Evolutionary conservation across 352 stramenopile species (phyloP), one percentile per base, ranked within the genome.

Genomic region (Pythium brassicae): DNA sequence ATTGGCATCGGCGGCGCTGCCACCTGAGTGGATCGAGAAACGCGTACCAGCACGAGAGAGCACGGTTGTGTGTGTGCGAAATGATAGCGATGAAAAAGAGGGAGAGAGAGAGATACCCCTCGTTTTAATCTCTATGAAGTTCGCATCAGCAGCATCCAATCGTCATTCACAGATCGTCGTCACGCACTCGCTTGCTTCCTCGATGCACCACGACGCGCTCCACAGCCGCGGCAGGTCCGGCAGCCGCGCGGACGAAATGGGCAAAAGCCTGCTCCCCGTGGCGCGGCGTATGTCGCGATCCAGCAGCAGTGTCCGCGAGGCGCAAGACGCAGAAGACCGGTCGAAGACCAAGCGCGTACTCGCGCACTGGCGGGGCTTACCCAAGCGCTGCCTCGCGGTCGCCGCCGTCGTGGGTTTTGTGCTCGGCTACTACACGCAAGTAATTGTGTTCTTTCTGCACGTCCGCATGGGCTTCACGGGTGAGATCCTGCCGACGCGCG

Each of bases 401-500:
- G 55, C 66, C 12, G 49, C 73, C 20, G 42, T 65, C 4, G 34
- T 46, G 35, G 73, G 75, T 4, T 82, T 90, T 54, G 49, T 61
- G 26, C 44, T 86, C 20, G 79, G 79, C 19, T 90, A 87, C 64
- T 90, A 90, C 59, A 70, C 70, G 15, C 79, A 90, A 40, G 52
- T 90, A 19, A 48, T 90, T 22, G 44, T 85, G 48, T 90, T 90
- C 64, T 87, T 87, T 52, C 61, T 72, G 35, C 77, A 81, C 50
- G 75, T 90, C 37, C 76, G 74, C 11, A 29, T 83, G 37, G 79
- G 76, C 17, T 87, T 73, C 60, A 78, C 66, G 42, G 79, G 68
- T 17, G 69, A 83, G 37, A 68, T 87, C 2, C 60, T 89, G 11
- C 34, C 65, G 2, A 86, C 76, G 9, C 56, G 52, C 4, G 73